Base-by-base conservation (phyloP, 768 basidiomycete species). In the Amyloporia xantha region DNA sequence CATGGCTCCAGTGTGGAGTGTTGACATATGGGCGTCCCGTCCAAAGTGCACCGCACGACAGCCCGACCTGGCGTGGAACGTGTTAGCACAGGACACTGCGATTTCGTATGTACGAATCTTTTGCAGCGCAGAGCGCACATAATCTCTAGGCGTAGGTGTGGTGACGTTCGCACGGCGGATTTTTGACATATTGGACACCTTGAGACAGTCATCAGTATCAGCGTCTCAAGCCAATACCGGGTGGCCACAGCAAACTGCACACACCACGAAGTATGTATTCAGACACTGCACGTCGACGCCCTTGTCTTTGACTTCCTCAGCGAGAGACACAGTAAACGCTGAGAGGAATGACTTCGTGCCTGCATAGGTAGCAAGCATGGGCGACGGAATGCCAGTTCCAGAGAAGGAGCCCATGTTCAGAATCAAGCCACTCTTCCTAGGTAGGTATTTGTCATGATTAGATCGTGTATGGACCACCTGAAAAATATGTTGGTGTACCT, bases 181-280 rank as follows among this genome's bases (percentile, higher is more conserved):
- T 66, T 93, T 96, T 37, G 91, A 92, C 68, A 99, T 84, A 60
- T 91, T 89, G 12, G 94, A 93, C 7, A 88, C 86, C 91, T 94
- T 56, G 10, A 43, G 38, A n/a, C 9, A 20, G 13, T 11, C 3
- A 10, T 27, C 21, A 46, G 26, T 38, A 27, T 23, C 21, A 43
- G 5, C 9, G n/a, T 17, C 48, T 41, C n/a, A n/a, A n/a, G n/a
- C n/a, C n/a, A n/a, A n/a, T n/a, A n/a, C n/a, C n/a, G n/a, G n/a
- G n/a, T n/a, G n/a, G n/a, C n/a, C n/a, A n/a, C n/a, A n/a, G n/a
- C 15, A 17, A n/a, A 33, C 6, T 23, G 4, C 4, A 12, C 30
- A 41, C 66, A 93, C 94, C 41, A 99, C 93, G 63, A 94, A 98
- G 70, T 90, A 93, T 0, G 95, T 89, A 70, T 95, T 92, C 51